Percentiles rank a stretch among this genome's conserved stretches.
These are phyloP conservation scores for Ascochyta fabae DNA, from an alignment of 2,329 filamentous ascomycete genomes.

Conservation along the genomic window DNA sequence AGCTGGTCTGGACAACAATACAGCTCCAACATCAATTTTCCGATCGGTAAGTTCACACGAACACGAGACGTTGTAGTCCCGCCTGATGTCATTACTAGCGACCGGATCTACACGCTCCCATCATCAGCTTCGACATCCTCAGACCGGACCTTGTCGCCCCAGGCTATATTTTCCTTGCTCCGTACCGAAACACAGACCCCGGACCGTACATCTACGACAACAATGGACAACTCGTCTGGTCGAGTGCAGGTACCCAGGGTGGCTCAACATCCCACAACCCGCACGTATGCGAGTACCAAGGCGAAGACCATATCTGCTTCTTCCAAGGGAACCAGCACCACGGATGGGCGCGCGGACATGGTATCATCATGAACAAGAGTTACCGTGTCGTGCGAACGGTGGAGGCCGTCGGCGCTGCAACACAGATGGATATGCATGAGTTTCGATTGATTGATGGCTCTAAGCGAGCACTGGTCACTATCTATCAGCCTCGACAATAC, in stretches of 20 bases:
- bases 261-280: conserved; percentile 15
- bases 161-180: conserved; percentile 14
- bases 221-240: conserved; percentile 12
- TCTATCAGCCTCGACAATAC: conserved; percentile 47
- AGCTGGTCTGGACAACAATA: conserved; percentile 11
- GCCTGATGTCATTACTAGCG: conserved; percentile 11
- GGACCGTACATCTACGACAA: conserved; percentile 15
- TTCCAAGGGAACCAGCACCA: conserved; percentile 14
- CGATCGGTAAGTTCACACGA: conserved; percentile 8
- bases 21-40: conserved; percentile 11
- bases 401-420: conserved; percentile 13
- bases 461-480: conserved; percentile 25
- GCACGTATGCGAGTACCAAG: conserved; percentile 14
- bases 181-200: conserved; percentile 11
- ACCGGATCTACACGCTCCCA: conserved; percentile 16
- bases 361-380: conserved; percentile 10
- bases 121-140: conserved; percentile 13
- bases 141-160: conserved; percentile 10
- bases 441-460: conserved; percentile 11
- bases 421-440: conserved; percentile 14
- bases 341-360: conserved; percentile 14
- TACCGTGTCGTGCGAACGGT: conserved; percentile 6
- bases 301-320: conserved; percentile 15
- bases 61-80: not conserved
- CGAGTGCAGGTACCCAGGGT: conserved; percentile 10